Base-by-base conservation (phyloP, 2,329 filamentous ascomycete species). In the Aspergillus sp. region DNA sequence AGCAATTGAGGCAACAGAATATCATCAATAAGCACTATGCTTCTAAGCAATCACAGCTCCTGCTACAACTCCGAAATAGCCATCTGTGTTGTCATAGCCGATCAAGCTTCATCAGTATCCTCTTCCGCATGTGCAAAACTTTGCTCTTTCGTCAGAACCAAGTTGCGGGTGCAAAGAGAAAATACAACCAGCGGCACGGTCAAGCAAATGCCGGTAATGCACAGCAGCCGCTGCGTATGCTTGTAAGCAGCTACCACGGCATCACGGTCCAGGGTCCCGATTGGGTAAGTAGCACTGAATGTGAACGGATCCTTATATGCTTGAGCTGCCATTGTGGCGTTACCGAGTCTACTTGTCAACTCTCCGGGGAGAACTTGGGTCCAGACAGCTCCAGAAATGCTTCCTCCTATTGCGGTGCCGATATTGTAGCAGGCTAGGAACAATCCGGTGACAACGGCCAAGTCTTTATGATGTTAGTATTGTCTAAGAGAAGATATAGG, bases 391-490 rank as follows among this genome's bases (percentile, higher is more conserved):
- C 86, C 86, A 0, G 86, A 86, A 25, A 89, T 81, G 15, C 84
- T 80, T 69, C 84, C 84, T 21, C 87, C 86, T 1, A 88, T 71
- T 0, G 86, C 86, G 5, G 81, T 85, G 30, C 87, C 87, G 41
- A 89, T 80, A 69, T 85, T 86, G 75, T 88, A 89, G n/a, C 78
- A 81, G 15, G 86, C 84, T 2, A 89, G 81, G 69, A 84, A 89
- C 17, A 89, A 72, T 43, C 83, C 86, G 0, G 86, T 89, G 63
- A 89, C 82, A 63, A 88, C 84, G 47, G 87, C 87, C 32, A 89
- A 78, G 66, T 89, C 73, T 75, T 21, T n/a, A 19, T 21, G 9
- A 9, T 2, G 51, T 49, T 1, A 41, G 17, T 17, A 19, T 25
- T 12, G 19, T 39, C 41, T 7, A 0, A 17, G n/a, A 30, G 10